A percentile compares a stretch with the other conserved stretches of the same genome.
Conservation (phyloP, 225 moss, liverwort and hornwort genomes). For the Straminergon stramineum region DNA sequence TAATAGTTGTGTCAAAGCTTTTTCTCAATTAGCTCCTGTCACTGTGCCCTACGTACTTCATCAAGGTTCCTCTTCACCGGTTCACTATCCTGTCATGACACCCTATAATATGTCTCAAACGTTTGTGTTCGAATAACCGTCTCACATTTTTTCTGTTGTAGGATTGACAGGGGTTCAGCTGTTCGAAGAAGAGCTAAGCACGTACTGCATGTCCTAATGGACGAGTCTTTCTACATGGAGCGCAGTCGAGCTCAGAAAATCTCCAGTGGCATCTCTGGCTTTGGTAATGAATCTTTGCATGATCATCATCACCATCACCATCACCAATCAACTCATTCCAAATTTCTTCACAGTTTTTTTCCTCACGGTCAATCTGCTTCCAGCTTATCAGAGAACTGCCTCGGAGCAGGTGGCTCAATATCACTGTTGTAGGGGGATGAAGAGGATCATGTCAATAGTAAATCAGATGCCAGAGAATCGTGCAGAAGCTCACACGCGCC, state of each 20-base stretch:
- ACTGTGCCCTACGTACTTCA: neutral
- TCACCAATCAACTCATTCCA: neutral
- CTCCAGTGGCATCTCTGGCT: slow-evolving; percentile 28
- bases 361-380: neutral
- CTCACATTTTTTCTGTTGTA: neutral
- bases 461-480: neutral
- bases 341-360: neutral
- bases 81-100: neutral
- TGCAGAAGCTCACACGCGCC: neutral
- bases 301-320: neutral
- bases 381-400: neutral
- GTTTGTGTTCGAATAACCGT: neutral
- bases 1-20: neutral
- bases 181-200: slow-evolving; percentile 27
- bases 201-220: slow-evolving; percentile 15
- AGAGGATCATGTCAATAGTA: neutral
- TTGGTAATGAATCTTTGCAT: neutral
- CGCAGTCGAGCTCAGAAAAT: slow-evolving; percentile 25
- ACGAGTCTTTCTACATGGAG: slow-evolving; percentile 30
- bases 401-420: neutral
- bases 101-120: neutral
- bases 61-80: neutral
- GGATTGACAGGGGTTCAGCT: slow-evolving; percentile 11
- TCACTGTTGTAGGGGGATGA: neutral
- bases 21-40: neutral